A percentile compares a stretch with the other conserved stretches of the same genome.
phyloP scores from a whole-genome alignment of 75 land plant species.

The Azolla pinnata region DNA sequence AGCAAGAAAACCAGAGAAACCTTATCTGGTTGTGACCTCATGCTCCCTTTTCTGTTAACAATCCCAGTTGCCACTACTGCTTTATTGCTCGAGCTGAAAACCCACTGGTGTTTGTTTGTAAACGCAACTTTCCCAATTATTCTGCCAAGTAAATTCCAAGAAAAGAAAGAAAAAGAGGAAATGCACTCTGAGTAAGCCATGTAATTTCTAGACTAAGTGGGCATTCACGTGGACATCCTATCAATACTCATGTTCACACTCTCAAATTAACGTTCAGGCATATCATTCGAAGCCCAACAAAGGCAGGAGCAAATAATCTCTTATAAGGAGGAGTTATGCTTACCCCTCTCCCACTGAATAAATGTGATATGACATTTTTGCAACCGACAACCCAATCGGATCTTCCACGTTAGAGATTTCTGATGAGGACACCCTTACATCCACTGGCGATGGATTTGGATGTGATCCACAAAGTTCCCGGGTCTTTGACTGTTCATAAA shows the following conservation, averaged over 20 bases:
- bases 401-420: conserved; percentile 6
- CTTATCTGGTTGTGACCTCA: not conserved
- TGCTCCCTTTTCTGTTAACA: not conserved
- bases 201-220: not conserved
- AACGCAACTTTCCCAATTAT: conserved; percentile 50
- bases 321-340: not conserved
- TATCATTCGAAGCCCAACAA: too few relatives aligned
- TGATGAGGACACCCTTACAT: too few relatives aligned
- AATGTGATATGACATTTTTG: conserved; percentile 42
- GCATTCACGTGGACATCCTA: not conserved
- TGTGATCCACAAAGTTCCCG: not conserved
- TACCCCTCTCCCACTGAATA: conserved; percentile 67
- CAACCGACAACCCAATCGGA: conserved; percentile 34
- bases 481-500: conserved; percentile 29
- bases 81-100: conserved; percentile 10
- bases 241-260: not conserved
- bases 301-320: too few relatives aligned
- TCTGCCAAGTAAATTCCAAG: conserved; percentile 15
- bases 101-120: conserved; percentile 45
- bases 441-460: too few relatives aligned
- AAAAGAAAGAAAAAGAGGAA: conserved; percentile 1
- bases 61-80: not conserved
- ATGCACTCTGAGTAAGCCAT: not conserved
- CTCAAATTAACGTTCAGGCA: not conserved
- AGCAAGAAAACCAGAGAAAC: not conserved